phyloP scores from a whole-genome alignment of 2,329 filamentous ascomycete species.

The Apiospora marii region DNA sequence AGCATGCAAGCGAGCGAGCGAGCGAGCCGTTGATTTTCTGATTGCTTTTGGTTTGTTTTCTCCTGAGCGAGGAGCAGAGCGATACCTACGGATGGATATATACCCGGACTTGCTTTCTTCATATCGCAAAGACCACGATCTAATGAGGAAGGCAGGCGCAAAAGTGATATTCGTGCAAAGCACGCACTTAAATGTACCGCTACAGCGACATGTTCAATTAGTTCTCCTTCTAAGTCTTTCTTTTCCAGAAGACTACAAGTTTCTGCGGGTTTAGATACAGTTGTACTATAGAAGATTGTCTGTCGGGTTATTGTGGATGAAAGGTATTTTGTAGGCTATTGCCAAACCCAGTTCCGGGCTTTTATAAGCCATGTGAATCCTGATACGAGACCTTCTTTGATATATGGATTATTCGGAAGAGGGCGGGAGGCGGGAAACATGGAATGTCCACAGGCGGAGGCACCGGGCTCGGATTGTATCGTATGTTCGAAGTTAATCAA shows the following conservation, averaged over 20 bases:
- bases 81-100: background rate
- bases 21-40: background rate
- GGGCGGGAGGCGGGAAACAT: background rate
- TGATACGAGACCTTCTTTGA: background rate
- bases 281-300: background rate
- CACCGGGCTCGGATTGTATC: background rate
- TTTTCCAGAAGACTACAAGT: background rate
- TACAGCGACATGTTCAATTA: background rate
- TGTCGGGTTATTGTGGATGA: background rate
- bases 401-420: background rate
- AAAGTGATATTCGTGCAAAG: background rate
- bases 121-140: background rate
- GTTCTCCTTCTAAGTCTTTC: background rate
- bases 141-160: background rate
- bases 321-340: background rate
- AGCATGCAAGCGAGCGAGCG: background rate
- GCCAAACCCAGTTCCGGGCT: background rate
- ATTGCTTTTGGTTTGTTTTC: background rate
- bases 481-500: background rate
- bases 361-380: background rate
- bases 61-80: background rate
- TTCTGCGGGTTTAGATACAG: background rate
- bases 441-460: background rate
- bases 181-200: background rate
- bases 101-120: background rate